phyloP scores from a whole-genome alignment of 2,329 filamentous ascomycete genomes.

The Leptodontidium sp. region DNA sequence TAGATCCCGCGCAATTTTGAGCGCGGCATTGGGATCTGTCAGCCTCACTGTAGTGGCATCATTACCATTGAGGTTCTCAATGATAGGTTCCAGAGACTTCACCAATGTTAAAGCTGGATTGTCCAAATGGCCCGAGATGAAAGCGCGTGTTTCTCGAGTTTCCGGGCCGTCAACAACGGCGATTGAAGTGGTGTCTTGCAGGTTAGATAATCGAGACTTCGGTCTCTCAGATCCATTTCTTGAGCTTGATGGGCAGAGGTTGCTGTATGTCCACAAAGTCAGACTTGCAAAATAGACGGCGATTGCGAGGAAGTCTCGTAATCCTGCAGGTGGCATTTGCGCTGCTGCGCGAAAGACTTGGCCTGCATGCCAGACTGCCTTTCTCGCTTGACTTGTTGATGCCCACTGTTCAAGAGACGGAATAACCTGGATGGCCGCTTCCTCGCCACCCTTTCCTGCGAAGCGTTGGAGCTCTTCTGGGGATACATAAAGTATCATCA shows the following conservation, averaged over 20 bases:
- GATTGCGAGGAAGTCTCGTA: constrained; percentile 73
- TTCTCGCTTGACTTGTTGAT: constrained; percentile 13
- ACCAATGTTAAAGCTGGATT: not conserved
- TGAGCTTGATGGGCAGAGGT: not conserved
- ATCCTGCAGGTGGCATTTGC: constrained; percentile 58
- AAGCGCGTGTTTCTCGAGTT: constrained; percentile 7
- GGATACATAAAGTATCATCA: constrained; percentile 32
- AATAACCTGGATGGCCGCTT: constrained; percentile 25
- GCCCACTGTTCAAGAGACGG: constrained; percentile 24
- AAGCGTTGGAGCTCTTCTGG: constrained; percentile 34
- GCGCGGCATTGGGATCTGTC: not conserved
- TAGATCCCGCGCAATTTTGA: constrained; percentile 66
- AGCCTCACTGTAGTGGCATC: not conserved
- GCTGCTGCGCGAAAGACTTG: constrained; percentile 37
- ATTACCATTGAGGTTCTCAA: not conserved
- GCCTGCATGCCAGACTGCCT: constrained; percentile 36
- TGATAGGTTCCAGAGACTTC: not conserved
- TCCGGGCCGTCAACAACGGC: constrained; percentile 44
- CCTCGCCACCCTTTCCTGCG: constrained; percentile 35
- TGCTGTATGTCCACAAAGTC: constrained; percentile 74
- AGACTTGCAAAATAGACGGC: constrained; percentile 74
- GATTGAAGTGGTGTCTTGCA: not conserved
- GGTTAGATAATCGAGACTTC: not conserved
- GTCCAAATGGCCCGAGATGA: constrained; percentile 11
- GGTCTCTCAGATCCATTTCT: constrained; percentile 13